Evolutionary conservation across 2,329 filamentous ascomycete genomes (phyloP).

Genomic region (Cladosporium cucumerinum): DNA sequence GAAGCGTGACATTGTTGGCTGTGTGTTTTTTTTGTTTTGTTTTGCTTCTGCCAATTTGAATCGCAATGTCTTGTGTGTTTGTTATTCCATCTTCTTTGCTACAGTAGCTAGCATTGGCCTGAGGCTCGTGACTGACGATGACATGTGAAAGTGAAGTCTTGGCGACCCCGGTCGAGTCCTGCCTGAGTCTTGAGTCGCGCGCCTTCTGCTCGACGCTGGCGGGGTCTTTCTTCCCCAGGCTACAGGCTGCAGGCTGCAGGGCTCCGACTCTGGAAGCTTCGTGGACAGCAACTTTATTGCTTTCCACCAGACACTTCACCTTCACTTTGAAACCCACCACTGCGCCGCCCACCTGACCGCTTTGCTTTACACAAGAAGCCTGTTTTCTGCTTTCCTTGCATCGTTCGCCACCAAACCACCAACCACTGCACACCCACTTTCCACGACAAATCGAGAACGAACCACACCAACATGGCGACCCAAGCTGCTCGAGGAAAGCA

Average conservation of each 20-base stretch:
- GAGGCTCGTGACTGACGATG: not conserved
- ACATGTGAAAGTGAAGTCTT: conserved; percentile 5
- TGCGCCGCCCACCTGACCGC: not conserved
- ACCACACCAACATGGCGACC: conserved; percentile 43
- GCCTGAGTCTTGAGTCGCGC: not conserved
- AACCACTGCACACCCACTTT: not conserved
- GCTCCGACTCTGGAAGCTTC: not conserved
- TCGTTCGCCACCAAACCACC: not conserved
- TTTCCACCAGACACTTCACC: not conserved
- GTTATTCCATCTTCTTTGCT: not conserved
- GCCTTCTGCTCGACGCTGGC: not conserved
- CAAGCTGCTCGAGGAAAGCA: conserved; percentile 55
- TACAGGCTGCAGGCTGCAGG: not conserved
- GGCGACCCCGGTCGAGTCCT: not conserved
- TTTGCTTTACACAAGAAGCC: not conserved
- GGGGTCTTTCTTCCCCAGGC: not conserved
- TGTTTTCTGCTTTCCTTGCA: not conserved
- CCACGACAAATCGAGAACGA: not conserved
- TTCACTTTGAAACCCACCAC: no score
- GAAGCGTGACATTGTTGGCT: conserved; percentile 42
- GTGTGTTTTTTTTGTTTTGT: no score
- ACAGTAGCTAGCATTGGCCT: not conserved
- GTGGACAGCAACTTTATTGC: not conserved
- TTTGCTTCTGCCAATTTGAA: not conserved
- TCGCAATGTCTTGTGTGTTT: not conserved